Conservation (phyloP, 805 yeast genomes). For the Barnettozyma siamensis region DNA sequence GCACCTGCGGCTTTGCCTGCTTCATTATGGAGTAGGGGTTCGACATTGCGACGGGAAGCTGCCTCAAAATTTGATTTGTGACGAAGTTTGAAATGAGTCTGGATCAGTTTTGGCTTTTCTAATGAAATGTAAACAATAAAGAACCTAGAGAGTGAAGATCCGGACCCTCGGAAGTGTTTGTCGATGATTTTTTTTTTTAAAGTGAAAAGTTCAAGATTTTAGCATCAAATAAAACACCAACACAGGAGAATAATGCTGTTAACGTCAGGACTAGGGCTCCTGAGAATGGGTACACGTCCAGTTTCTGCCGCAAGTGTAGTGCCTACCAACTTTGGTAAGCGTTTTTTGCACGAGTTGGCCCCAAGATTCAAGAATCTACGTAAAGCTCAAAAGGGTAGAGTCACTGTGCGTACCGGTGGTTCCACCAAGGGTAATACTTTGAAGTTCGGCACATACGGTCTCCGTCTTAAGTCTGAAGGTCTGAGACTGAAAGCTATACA, state of each 20-base stretch:
- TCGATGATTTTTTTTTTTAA: not conserved
- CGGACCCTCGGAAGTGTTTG: not conserved
- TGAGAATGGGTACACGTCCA: not conserved
- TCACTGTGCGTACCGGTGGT: slow-evolving; percentile 91
- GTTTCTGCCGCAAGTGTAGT: not conserved
- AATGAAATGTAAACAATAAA: not conserved
- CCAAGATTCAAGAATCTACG: slow-evolving; percentile 30
- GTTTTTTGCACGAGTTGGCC: slow-evolving; percentile 25
- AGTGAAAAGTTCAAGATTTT: too few species aligned
- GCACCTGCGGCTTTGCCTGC: slow-evolving; percentile 7
- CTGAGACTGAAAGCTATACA: slow-evolving; percentile 81
- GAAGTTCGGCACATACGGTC: slow-evolving; percentile 77
- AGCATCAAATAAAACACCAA: too few species aligned
- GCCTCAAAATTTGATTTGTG: too few species aligned
- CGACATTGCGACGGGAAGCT: slow-evolving; percentile 3
- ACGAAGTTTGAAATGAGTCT: too few species aligned
- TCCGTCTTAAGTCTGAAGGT: slow-evolving; percentile 87
- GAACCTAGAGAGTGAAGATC: not conserved
- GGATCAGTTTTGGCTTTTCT: too few species aligned
- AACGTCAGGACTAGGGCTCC: slow-evolving; percentile 1
- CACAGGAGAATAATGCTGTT: not conserved
- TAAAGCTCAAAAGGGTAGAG: slow-evolving; percentile 91
- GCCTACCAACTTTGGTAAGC: slow-evolving; percentile 16
- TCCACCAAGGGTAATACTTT: slow-evolving; percentile 83
- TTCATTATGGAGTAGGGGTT: slow-evolving; percentile 16